Base-by-base conservation (phyloP, 2,329 filamentous ascomycete species). In the Ceratocystiopsis brevicomis region DNA sequence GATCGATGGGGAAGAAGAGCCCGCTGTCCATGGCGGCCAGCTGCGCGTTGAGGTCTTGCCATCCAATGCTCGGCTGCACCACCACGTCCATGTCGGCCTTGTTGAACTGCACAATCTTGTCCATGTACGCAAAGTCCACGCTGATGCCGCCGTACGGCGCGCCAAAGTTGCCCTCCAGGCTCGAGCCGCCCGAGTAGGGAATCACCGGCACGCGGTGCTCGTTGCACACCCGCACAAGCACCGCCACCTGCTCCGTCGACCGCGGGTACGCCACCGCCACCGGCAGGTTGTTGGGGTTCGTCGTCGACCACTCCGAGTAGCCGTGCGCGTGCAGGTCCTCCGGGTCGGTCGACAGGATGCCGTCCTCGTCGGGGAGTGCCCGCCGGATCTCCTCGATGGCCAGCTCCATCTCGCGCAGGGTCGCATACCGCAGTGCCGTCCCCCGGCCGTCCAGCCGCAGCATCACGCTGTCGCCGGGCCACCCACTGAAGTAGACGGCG, bases 21-120 rank as follows among this genome's bases (percentile, higher is more conserved):
- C 83, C 83, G 4, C 73, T 78, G 36, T 73, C 68, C 59, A 80
- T 73, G 53, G 81, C 76, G 40, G 76, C 68, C 39, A 78, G 57
- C 52, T 73, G 62, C 50, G 80, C 75, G 53, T 95, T 95, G 45
- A 95, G 63, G 42, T 81, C 76, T 70, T 92, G 86, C 86, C 86
- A 95, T n/a, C 81, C 79, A 11, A 95, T 78, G 8, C 81, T 82
- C 3, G 87, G 87, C 57, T 95, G 87, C 3, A 95, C 85, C 5
- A 93, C 82, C 41, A 94, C 69, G 53, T 95, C 87, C 81, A 94
- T 85, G 57, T 94, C 87, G 4, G 83, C 79, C 51, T 81, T 78
- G 57, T 93, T 81, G 45, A 94, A 67, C 43, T 77, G 67, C 30
- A 95, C 52, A 21, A 94, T 80, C 53, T 77, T 67, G 57, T 93